Conservation (phyloP, 331 rosid species). For the Pyracantha coccinea region DNA sequence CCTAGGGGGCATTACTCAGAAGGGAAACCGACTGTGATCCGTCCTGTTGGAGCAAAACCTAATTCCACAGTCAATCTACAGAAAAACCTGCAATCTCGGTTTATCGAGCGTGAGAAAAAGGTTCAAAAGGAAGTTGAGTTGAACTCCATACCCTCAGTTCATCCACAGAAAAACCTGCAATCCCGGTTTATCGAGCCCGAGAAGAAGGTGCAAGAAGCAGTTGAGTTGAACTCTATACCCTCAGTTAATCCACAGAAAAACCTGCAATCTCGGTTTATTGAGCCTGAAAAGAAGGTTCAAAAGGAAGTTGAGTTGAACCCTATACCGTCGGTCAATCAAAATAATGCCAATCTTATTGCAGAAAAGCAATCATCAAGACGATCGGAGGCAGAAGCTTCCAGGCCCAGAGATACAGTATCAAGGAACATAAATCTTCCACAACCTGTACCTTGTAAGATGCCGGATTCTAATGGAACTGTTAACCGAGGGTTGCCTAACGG, state of each 20-base stretch:
- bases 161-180: constrained; percentile 37
- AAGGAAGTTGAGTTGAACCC: constrained; percentile 58
- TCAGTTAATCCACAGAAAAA: constrained; percentile 37
- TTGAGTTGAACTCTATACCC: constrained; percentile 49
- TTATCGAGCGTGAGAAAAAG: constrained; percentile 38
- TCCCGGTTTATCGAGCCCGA: constrained; percentile 42
- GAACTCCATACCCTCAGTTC: constrained; percentile 41
- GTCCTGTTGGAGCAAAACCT: constrained; percentile 11
- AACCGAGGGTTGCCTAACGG: constrained; percentile 51
- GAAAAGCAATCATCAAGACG: constrained; percentile 39
- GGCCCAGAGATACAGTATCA: constrained; percentile 36
- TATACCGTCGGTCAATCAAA: too few species aligned
- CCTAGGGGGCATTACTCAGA: constrained; percentile 31
- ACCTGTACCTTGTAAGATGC: constrained; percentile 43
- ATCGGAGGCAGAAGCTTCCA: constrained; percentile 36
- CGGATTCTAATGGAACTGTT: constrained; percentile 42
- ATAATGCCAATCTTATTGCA: constrained; percentile 35
- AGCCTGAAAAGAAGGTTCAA: constrained; percentile 37
- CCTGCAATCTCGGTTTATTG: constrained; percentile 33
- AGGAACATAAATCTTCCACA: constrained; percentile 36
- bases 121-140: constrained; percentile 50
- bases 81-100: constrained; percentile 35
- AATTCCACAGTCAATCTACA: constrained; percentile 32
- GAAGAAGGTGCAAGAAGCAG: constrained; percentile 38
- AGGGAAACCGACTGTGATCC: constrained; percentile 36